Evolutionary conservation across 257 asterid genomes (phyloP), one percentile per base, ranked within the genome.

Genomic region (Ilex aquifolium): DNA sequence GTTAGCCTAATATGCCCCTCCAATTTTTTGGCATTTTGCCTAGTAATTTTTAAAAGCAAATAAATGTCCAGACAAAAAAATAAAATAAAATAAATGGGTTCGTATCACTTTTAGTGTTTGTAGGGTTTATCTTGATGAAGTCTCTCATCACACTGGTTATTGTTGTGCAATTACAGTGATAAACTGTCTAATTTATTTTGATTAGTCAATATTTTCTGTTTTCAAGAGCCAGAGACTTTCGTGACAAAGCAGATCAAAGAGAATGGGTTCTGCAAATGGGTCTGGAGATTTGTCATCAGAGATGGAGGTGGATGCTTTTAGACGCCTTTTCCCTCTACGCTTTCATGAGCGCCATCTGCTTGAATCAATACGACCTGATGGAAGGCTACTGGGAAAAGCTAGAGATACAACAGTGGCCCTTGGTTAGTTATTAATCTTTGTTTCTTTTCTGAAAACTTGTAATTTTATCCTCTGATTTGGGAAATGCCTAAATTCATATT

Each of bases 291-390:
- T 92, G 57, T 87, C 95, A 17, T 79, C 95, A 44, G 90, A 87
- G 72, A 76, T 92, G 96, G 99, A 92, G 77, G 65, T 83, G 46
- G 99, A 92, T 59, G 95, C 97, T 51, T 87, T 82, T 74, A 80
- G 97, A 46, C 79, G 95, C 14, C 90, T 92, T 62, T 92, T 92
- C 64, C 99, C 99, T 48, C 62, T 89, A 55, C 87, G 77, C 36
- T 92, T 76, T 77, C 94, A 92, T 30, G 99, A 89, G 72, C 90
- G 84, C 39, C 88, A 87, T 76, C 85, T 87, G 44, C 80, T 74
- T 44, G 86, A 85, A 66, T 87, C 96, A 5, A 79, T 89, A 48
- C 83, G 99, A 70, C 88, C 97, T 29, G 97, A 92, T 67, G 95
- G 88, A 9, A 82, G 99, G 50, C 60, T 74, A 42, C 96, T 87